A percentile compares a stretch with the other conserved stretches of the same genome.
These are phyloP conservation scores for Aphanomyces stellatus DNA, from an alignment of 352 stramenopile genomes.

Conservation along the genomic window DNA sequence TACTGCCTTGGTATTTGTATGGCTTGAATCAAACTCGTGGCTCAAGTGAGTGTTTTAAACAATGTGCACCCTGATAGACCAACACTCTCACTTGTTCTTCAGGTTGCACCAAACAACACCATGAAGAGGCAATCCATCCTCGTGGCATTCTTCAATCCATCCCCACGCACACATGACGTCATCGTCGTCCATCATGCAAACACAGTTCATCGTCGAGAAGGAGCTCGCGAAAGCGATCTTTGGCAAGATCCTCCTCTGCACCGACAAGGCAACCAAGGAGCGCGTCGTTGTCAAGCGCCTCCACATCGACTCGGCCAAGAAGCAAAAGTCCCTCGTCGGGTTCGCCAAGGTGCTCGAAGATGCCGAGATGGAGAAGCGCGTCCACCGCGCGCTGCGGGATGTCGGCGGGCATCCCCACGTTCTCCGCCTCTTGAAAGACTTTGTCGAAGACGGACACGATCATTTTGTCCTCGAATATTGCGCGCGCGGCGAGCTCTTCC, in stretches of 20 bases:
- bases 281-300: constrained; percentile 16
- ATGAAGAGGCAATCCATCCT: not conserved
- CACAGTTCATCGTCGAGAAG: constrained; percentile 7
- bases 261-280: not conserved
- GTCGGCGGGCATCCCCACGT: constrained; percentile 36
- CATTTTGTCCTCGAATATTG: constrained; percentile 40
- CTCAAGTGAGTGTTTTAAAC: too few relatives aligned
- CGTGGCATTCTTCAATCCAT: too few relatives aligned
- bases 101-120: not conserved
- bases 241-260: constrained; percentile 12
- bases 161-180: not conserved
- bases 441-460: constrained; percentile 32
- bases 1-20: too few relatives aligned
- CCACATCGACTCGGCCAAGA: constrained; percentile 5
- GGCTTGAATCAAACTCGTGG: not conserved
- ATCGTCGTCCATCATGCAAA: not conserved
- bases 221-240: constrained; percentile 9
- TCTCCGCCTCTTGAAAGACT: constrained; percentile 37
- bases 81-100: not conserved
- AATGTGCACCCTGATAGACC: not conserved
- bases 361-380: constrained; percentile 8
- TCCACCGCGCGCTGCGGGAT: not conserved
- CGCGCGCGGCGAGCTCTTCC: constrained; percentile 5
- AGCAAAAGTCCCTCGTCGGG: not conserved
- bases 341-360: not conserved